These are phyloP conservation scores for Yamadazyma sp. DNA, from an alignment of 805 yeast species.

Conservation along the genomic window DNA sequence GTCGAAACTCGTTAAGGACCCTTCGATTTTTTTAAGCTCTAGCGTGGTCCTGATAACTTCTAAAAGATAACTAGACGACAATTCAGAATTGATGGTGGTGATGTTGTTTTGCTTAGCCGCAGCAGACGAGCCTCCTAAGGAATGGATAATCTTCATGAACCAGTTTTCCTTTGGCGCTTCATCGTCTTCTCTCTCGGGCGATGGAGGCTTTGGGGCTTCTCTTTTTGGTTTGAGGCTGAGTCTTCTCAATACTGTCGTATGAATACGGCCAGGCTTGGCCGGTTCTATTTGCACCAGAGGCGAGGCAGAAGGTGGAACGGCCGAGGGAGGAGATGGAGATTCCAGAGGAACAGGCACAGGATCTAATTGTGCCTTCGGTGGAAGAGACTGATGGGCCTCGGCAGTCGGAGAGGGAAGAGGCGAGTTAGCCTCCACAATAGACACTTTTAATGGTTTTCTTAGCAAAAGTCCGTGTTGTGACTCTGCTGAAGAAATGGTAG, in stretches of 20 bases:
- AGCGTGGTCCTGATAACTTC: slow-evolving; percentile 40
- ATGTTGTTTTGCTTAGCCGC: slow-evolving; percentile 21
- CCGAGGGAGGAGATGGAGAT: background rate
- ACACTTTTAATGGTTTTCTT: slow-evolving; percentile 7
- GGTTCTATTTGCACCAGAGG: slow-evolving; percentile 8
- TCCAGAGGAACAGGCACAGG: background rate
- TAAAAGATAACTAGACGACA: slow-evolving; percentile 31
- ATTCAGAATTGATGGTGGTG: slow-evolving; percentile 32
- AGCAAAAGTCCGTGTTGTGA: slow-evolving; percentile 8
- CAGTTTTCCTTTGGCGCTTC: slow-evolving; percentile 28
- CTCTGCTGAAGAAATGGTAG: slow-evolving; percentile 5
- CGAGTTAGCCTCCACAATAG: slow-evolving; percentile 8
- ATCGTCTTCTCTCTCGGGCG: slow-evolving; percentile 5
- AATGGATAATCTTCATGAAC: slow-evolving; percentile 39
- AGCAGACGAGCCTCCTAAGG: slow-evolving; percentile 18
- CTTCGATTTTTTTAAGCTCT: slow-evolving; percentile 49
- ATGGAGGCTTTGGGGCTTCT: slow-evolving; percentile 41
- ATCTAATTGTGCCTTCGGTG: too few relatives aligned
- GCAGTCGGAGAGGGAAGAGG: slow-evolving; percentile 7
- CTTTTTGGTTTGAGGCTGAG: slow-evolving; percentile 39
- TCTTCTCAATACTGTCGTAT: slow-evolving; percentile 22
- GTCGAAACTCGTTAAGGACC: slow-evolving; percentile 43
- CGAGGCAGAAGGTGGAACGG: background rate
- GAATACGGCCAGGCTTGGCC: slow-evolving; percentile 11
- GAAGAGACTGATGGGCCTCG: slow-evolving; percentile 6